phyloP scores from a whole-genome alignment of 495 filamentous ascomycete genomes.

The Daldinia grandis region DNA sequence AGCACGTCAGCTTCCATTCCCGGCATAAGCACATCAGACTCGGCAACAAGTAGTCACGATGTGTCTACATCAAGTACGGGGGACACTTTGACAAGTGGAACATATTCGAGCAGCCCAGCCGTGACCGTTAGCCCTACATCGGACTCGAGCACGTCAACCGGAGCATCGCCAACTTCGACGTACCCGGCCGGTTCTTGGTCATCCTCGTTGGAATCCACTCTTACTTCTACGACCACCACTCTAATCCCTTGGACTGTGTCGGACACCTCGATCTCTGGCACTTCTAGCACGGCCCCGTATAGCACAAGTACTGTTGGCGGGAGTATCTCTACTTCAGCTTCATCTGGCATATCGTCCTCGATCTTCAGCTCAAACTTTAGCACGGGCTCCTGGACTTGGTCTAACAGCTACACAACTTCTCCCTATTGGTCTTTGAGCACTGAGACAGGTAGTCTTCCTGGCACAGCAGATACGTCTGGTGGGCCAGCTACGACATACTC shows the following conservation, averaged over 20 bases:
- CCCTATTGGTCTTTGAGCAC: constrained; percentile 8
- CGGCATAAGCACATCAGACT: not conserved
- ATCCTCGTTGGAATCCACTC: constrained; percentile 9
- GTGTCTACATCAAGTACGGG: not conserved
- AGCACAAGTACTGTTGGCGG: constrained; percentile 2
- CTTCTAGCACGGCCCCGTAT: constrained; percentile 18
- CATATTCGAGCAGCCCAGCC: not conserved
- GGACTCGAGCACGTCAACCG: not conserved
- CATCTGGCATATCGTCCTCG: constrained; percentile 7
- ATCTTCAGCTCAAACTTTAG: constrained; percentile 18
- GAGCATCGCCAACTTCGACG: not conserved
- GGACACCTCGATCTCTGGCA: constrained; percentile 16
- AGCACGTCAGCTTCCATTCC: not conserved
- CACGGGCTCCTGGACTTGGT: constrained; percentile 32
- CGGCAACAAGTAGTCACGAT: not conserved
- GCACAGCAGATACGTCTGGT: not conserved
- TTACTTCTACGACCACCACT: constrained; percentile 26
- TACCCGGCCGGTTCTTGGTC: constrained; percentile 6
- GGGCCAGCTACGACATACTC: not conserved
- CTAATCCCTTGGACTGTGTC: constrained; percentile 21
- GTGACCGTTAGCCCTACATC: not conserved
- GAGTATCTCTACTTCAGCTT: not conserved
- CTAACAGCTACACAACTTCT: constrained; percentile 24
- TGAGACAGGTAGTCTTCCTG: not conserved
- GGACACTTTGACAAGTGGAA: not conserved